Evolutionary conservation across 2,329 filamentous ascomycete species (phyloP).

Genomic region (Paecilomyces niveus): DNA sequence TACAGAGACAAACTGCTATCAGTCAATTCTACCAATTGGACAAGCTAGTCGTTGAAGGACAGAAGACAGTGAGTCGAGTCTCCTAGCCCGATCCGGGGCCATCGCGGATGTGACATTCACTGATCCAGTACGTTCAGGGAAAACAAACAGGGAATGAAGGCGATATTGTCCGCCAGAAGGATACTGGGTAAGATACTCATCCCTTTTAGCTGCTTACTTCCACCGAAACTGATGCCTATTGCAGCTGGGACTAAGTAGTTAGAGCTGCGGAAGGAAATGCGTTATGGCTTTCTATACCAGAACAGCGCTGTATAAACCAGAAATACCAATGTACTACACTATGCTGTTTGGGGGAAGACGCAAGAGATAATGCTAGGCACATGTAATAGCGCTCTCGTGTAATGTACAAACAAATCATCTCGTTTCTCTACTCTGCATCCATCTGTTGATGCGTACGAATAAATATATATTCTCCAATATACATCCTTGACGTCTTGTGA

Average conservation of each 20-base stretch:
- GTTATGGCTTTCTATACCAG: not conserved
- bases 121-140: conserved; percentile 41
- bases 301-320: not conserved
- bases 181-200: conserved; percentile 56
- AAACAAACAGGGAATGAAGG: conserved; percentile 60
- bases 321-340: not conserved
- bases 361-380: not conserved
- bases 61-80: conserved; percentile 59
- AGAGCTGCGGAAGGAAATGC: not conserved
- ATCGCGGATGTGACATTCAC: not conserved
- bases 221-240: conserved; percentile 2
- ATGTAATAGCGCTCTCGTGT: not conserved
- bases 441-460: not conserved
- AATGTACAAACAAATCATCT: not conserved
- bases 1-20: conserved; percentile 85
- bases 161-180: conserved; percentile 65
- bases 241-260: conserved; percentile 5
- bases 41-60: conserved; percentile 82
- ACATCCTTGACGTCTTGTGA: not conserved
- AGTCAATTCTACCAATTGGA: conserved; percentile 94
- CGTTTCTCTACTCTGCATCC: not conserved
- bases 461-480: not conserved
- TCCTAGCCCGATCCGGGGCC: conserved; percentile 3
- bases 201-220: not conserved
- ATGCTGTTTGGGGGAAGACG: not conserved